Evolutionary conservation across 805 yeast species (phyloP), one percentile per base, ranked within the genome.

Genomic region (Barnettozyma sucrosica): DNA sequence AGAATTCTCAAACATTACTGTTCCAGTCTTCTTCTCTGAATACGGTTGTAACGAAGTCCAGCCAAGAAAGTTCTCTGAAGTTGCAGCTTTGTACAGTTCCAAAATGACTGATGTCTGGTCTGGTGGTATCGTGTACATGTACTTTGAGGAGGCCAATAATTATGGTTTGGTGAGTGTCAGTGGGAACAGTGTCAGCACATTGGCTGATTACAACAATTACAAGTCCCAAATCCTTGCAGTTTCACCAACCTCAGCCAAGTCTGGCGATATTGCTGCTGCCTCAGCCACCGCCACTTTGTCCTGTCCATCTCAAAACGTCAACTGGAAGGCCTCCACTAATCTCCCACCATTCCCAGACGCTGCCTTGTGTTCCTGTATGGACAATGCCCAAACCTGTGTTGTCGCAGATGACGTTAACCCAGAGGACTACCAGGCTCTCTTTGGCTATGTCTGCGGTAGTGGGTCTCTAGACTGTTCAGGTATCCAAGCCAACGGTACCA

Each of bases 81-180:
- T 85, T 55, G 77, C 69, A 39, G 74, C 89, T 50, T 61, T 85
- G 36, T 85, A 76, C 69, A 71, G 82, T 54, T 63, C 65, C 44
- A 71, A 84, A 36, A 85, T 85, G 95, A 84, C 89, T 54, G 84
- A 75, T 65, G 83, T 83, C 51, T 85, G 92, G 93, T 85, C 92
- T 44, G 92, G 95, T 70, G 95, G 92, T 77, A 85, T 85, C 62
- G 92, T 85, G 47, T 85, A 84, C 72, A 80, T 85, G 90, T 85
- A 85, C 71, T 85, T 79, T 69, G 76, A 85, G 71, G 92, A 85
- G 71, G 70, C 69, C 47, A 85, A 85, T 70, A 66, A 84, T 58
- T 85, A 83, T 62, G 92, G 95, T 71, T 75, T 85, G 62, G 90
- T 85, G 46, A 54, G 77, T 46, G 66, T 80, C 52, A 68, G 66